Conservation (phyloP, 768 basidiomycete species). For the Peribolospora baueri region DNA sequence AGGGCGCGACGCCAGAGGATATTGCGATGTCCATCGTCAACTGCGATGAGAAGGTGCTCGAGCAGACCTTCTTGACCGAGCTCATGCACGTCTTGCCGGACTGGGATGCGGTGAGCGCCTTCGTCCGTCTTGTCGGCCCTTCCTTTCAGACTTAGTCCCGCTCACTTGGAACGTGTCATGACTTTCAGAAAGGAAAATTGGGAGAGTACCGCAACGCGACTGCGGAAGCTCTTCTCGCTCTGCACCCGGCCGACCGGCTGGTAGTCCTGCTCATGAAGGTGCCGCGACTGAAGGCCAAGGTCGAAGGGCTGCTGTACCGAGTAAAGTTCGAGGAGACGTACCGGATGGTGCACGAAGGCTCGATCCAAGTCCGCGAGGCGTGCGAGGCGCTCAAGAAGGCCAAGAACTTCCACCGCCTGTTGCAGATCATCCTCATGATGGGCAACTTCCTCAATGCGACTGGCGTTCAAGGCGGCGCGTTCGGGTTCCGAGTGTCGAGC, state of each 20-base stretch:
- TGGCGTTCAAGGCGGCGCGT: slow-evolving; percentile 85
- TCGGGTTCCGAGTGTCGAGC: slow-evolving; percentile 87
- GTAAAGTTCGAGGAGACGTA: slow-evolving; percentile 58
- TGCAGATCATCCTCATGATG: slow-evolving; percentile 73
- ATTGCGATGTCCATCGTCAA: slow-evolving; percentile 59
- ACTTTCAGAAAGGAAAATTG: slow-evolving; percentile 49
- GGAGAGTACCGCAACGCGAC: slow-evolving; percentile 72
- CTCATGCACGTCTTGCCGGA: slow-evolving; percentile 67
- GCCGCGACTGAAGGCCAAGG: slow-evolving; percentile 57
- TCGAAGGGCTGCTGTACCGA: slow-evolving; percentile 89
- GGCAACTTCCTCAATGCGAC: slow-evolving; percentile 98
- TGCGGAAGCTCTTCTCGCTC: slow-evolving; percentile 53
- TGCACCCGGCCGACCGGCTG: slow-evolving; percentile 86
- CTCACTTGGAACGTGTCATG: not conserved
- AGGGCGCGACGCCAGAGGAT: slow-evolving; percentile 61
- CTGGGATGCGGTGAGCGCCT: slow-evolving; percentile 47
- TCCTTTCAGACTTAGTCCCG: not conserved
- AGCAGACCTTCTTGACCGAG: slow-evolving; percentile 68
- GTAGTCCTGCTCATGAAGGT: slow-evolving; percentile 96
- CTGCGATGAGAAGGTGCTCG: slow-evolving; percentile 68
- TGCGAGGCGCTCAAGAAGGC: slow-evolving; percentile 56
- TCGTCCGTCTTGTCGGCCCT: not conserved
- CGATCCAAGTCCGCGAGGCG: slow-evolving; percentile 55
- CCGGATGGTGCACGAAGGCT: slow-evolving; percentile 31
- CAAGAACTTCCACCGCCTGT: slow-evolving; percentile 65